Base-by-base conservation (phyloP, 2,329 filamentous ascomycete genomes). In the Aspergillus texensis region DNA sequence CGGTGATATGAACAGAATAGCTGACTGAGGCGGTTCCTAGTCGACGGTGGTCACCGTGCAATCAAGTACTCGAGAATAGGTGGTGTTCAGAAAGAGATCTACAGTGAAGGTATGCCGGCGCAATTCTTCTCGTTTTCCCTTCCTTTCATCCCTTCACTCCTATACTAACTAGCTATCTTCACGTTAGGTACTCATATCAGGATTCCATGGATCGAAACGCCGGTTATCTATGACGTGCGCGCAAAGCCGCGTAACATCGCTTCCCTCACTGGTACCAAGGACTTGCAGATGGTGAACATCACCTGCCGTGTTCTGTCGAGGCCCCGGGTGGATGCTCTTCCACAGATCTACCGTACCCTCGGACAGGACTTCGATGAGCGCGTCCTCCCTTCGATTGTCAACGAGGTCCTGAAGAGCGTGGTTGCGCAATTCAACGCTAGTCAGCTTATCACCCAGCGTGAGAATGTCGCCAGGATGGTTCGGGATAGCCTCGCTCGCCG, bases 261-360 rank as follows among this genome's bases (percentile, higher is more conserved):
- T 70, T 98, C 95, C 70, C 88, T 99, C 70, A 99, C 95, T 64
- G 95, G 95, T 72, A 99, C 95, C 76, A 99, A 99, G 86, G 95
- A 99, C 82, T 84, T 99, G 81, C 95, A 99, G 85, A 99, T 99
- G 95, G 95, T 98, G 77, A 99, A 99, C 87, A 98, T 99, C 78
- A 99, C 94, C 76, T 99, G 95, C 82, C 94, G 95, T 92, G 95
- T 99, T 63, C 91, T 99, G 59, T 97, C 94, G 63, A 86, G 93
- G 72, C 95, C 95, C 62, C 89, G 93, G 63, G 84, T 99, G 74
- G 89, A 92, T 69, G 91, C 94, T 36, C 88, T 99, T 48, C 95
- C 95, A 21, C 93, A 97, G 82, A 99, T 99, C 75, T 99, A 98
- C 86, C 88, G 95, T 70, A 99, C 95, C 1, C 86, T 99, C 41